A percentile compares a stretch with the other conserved stretches of the same genome.
These are phyloP conservation scores for Didymella sp. DNA, from an alignment of 2,329 filamentous ascomycete genomes.

Conservation along the genomic window DNA sequence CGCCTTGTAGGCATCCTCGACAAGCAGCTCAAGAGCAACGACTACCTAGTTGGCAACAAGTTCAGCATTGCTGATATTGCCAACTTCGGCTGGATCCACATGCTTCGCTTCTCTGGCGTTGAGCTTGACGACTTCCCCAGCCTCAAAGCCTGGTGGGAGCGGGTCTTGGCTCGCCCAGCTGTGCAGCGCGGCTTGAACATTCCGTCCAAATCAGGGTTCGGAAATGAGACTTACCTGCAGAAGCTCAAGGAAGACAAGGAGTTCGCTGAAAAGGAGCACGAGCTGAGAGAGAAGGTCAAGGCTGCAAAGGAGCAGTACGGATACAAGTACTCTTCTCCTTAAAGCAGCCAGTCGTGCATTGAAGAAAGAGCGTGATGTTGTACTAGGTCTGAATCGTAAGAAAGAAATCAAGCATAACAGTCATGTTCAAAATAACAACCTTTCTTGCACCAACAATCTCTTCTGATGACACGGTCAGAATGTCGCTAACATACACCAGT, in stretches of 20 bases:
- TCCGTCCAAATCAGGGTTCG: conserved; percentile 48
- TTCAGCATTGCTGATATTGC: conserved; percentile 58
- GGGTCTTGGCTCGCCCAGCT: conserved; percentile 51
- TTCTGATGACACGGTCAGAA: not conserved
- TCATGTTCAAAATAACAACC: not conserved
- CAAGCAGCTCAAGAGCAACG: conserved; percentile 49
- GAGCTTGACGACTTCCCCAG: conserved; percentile 53
- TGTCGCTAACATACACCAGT: not conserved
- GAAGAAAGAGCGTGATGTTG: not conserved
- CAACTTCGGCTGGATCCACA: conserved; percentile 55
- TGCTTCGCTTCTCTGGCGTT: conserved; percentile 51
- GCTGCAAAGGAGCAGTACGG: conserved; percentile 56
- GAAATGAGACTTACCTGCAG: conserved; percentile 53
- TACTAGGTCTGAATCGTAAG: not conserved
- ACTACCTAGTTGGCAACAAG: conserved; percentile 56
- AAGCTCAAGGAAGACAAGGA: conserved; percentile 57
- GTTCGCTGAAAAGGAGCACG: conserved; percentile 56
- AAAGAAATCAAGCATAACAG: not conserved
- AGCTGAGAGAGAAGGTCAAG: conserved; percentile 46
- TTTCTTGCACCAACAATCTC: not conserved
- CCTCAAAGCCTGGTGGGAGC: conserved; percentile 55
- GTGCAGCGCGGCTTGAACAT: conserved; percentile 51
- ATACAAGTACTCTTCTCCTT: conserved; percentile 55
- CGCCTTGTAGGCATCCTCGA: conserved; percentile 56
- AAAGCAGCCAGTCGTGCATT: not conserved